Base-by-base conservation (phyloP, 2,329 filamentous ascomycete species). In the Cordyceps fumosorosea region DNA sequence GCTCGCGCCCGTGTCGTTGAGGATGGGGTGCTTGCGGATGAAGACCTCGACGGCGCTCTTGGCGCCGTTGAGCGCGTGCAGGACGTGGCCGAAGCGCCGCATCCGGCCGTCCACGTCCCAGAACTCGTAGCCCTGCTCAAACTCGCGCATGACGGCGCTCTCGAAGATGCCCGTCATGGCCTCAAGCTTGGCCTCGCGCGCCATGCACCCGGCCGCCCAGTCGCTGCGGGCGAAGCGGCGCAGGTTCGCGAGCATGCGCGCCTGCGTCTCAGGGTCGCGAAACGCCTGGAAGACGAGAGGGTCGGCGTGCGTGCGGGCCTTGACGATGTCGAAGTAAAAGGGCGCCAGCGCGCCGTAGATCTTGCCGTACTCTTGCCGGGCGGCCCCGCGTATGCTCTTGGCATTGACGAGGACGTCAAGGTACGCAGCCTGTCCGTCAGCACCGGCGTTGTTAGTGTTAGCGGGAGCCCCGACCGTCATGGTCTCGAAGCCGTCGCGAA, bases 51-150 rank as follows among this genome's bases (percentile, higher is more conserved):
- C 81, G 11, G 86, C 91, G 16, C 89, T 87, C 47, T 82, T 81
- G 18, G 91, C 92, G 29, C 90, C 91, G 72, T 96, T 96, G 51
- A 99, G 80, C 2, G 84, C 83, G 63, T 90, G 86, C 62, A 99
- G 77, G 18, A 99, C 92, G 68, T 91, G 86, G 2, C 93, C 93
- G 74, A 96, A 98, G 70, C 89, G 85, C 67, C 84, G 86, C 93
- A 98, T 97, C 60, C 87, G 83, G 2, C 91, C 92, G 66, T 96
- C 89, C 60, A 96, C 86, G 72, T 99, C 93, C 77, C 89, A 90
- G 50, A 86, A 87, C 72, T 95, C 91, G 67, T 96, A 96, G 4
- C 91, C 95, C 70, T 95, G 89, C 74, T 96, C 90, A 67, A 99
- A 99, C 73, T 99, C 95, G 55, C 89, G 84, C 57, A 97, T 77